Conservation (phyloP, 2,329 filamentous ascomycete genomes). For the Fusarium anthophilum region DNA sequence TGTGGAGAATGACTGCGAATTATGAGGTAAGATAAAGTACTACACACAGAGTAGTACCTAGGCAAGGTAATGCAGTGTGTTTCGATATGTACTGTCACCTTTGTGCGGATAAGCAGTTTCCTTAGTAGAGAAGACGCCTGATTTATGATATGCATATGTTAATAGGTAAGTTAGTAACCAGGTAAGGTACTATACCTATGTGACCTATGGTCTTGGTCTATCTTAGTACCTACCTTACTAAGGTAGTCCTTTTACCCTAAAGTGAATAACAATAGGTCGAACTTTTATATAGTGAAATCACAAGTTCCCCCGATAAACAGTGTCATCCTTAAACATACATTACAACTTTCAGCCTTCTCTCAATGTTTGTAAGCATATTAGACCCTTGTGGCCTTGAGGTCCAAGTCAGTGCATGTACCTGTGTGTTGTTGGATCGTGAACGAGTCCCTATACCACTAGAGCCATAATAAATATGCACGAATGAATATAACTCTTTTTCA, state of each 20-base stretch:
- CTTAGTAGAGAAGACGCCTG: neutral
- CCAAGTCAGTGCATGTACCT: neutral
- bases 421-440: neutral
- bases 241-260: neutral
- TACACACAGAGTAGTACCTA: too few species aligned
- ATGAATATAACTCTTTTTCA: neutral
- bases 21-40: neutral
- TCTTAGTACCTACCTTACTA: too few species aligned
- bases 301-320: neutral
- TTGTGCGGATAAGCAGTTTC: neutral
- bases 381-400: too few species aligned
- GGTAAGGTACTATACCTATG: neutral
- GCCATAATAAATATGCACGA: neutral
- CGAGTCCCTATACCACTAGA: too few species aligned
- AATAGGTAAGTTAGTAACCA: neutral
- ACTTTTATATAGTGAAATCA: neutral
- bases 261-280: neutral
- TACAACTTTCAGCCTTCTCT: too few species aligned
- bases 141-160: neutral
- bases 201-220: neutral
- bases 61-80: neutral
- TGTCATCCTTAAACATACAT: neutral
- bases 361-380: too few species aligned
- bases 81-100: neutral
- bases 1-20: constrained; percentile 18